phyloP scores from a whole-genome alignment of 108 stramenopile genomes.

The Pseudonitzschia pungens region DNA sequence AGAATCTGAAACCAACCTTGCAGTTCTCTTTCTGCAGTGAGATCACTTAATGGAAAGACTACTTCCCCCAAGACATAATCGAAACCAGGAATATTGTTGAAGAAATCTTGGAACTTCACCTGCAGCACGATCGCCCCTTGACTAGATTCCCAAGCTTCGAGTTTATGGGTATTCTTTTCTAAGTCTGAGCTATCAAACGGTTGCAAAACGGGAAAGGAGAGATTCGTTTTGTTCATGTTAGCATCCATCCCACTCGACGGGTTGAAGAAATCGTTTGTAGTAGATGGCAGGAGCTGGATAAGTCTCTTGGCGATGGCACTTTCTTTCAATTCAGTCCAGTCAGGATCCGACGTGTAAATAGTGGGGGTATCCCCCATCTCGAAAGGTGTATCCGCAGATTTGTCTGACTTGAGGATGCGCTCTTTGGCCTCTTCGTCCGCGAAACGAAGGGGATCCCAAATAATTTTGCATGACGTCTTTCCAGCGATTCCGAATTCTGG shows the following conservation, averaged over 20 bases:
- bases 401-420: constrained; percentile 41
- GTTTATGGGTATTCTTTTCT: background rate
- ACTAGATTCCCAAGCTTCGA: constrained; percentile 60
- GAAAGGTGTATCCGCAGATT: constrained; percentile 46
- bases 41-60: constrained; percentile 61
- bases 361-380: constrained; percentile 59
- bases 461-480: constrained; percentile 57
- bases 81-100: constrained; percentile 59
- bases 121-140: constrained; percentile 70
- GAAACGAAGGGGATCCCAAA: constrained; percentile 59
- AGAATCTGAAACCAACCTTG: constrained; percentile 76
- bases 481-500: constrained; percentile 75
- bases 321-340: constrained; percentile 50
- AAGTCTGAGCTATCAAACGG: constrained; percentile 54
- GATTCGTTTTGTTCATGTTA: background rate
- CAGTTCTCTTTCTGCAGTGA: constrained; percentile 51
- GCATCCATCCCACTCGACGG: constrained; percentile 1
- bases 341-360: constrained; percentile 62
- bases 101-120: constrained; percentile 63
- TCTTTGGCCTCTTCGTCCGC: constrained; percentile 34
- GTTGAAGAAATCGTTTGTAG: constrained; percentile 31
- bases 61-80: constrained; percentile 78
- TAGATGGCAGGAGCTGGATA: constrained; percentile 53
- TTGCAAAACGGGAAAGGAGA: constrained; percentile 66
- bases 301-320: constrained; percentile 61